Percentiles rank a stretch among this genome's conserved stretches.
These are phyloP conservation scores for Mycena latifolia DNA, from an alignment of 768 basidiomycete species.

Conservation along the genomic window DNA sequence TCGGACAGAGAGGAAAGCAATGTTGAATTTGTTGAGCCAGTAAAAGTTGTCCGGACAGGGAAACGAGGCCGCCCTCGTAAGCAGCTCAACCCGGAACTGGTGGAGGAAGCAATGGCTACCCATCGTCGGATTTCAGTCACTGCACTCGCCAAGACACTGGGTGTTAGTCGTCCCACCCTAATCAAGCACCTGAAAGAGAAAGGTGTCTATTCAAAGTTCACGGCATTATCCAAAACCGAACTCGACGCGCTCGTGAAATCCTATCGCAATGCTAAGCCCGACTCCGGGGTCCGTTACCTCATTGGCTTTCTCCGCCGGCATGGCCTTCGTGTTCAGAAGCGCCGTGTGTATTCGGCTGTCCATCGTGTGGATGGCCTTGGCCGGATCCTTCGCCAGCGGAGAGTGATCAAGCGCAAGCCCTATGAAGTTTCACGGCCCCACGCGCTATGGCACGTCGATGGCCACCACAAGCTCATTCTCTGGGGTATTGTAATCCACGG, in stretches of 20 bases:
- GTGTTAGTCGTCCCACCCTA: not conserved
- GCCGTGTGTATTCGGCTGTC: conserved; percentile 34
- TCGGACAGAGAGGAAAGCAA: too few relatives aligned
- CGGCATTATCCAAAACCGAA: not conserved
- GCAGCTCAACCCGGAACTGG: not conserved
- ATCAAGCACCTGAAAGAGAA: not conserved
- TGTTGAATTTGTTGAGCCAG: conserved; percentile 2
- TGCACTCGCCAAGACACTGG: not conserved
- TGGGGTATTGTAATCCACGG: conserved; percentile 45
- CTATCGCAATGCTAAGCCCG: conserved; percentile 1
- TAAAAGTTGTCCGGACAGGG: not conserved
- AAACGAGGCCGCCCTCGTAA: conserved; percentile 17
- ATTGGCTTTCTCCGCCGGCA: conserved; percentile 36
- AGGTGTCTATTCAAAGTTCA: conserved; percentile 2
- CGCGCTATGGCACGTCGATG: too few relatives aligned
- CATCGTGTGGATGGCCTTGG: conserved; percentile 39
- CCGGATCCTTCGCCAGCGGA: conserved; percentile 30
- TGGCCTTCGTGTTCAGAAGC: conserved; percentile 37
- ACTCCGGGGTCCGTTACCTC: conserved; percentile 41
- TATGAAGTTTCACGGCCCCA: too few relatives aligned
- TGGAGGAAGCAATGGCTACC: too few relatives aligned
- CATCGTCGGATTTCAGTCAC: too few relatives aligned
- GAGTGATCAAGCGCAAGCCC: conserved; percentile 24
- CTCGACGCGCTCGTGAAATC: not conserved
- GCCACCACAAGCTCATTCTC: too few relatives aligned